A percentile compares a stretch with the other conserved stretches of the same genome.
Evolutionary conservation across 768 basidiomycete genomes (phyloP).

Genomic region (Lentinula raphanica): DNA sequence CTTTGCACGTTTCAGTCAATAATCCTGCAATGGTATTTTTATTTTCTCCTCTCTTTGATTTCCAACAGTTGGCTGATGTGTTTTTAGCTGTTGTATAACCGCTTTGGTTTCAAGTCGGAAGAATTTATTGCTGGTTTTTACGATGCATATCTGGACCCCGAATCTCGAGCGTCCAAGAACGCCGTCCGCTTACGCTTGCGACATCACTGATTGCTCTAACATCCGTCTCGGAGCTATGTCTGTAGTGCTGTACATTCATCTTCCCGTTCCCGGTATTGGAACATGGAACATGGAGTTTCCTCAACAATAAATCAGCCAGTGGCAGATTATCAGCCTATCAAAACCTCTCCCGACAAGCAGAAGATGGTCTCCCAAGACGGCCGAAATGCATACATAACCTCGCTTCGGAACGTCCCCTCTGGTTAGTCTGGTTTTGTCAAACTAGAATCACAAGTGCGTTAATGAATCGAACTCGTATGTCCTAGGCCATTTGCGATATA

Average conservation of each 20-base stretch:
- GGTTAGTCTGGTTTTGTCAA: not conserved
- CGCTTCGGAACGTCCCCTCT: not conserved
- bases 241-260: not conserved
- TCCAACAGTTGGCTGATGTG: not conserved
- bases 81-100: conserved; percentile 69
- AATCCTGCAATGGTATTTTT: conserved; percentile 70
- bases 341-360: not conserved
- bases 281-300: not conserved
- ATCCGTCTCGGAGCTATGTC: not conserved
- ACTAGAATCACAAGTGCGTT: not conserved
- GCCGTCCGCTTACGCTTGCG: conserved; percentile 75
- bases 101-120: conserved; percentile 84
- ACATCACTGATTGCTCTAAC: conserved; percentile 23
- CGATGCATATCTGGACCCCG: conserved; percentile 66
- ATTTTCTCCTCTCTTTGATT: not conserved
- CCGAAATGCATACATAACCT: not conserved
- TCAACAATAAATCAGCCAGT: not conserved
- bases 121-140: conserved; percentile 82
- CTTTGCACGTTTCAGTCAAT: conserved; percentile 76
- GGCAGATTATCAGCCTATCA: not conserved
- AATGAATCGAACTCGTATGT: not conserved
- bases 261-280: not conserved
- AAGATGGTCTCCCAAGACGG: no score
- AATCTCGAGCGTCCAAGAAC: conserved; percentile 72
- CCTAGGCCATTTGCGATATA: not conserved